These are phyloP conservation scores for Bidens hawaiensis DNA, from an alignment of 140 eudicot genomes.

Conservation along the genomic window DNA sequence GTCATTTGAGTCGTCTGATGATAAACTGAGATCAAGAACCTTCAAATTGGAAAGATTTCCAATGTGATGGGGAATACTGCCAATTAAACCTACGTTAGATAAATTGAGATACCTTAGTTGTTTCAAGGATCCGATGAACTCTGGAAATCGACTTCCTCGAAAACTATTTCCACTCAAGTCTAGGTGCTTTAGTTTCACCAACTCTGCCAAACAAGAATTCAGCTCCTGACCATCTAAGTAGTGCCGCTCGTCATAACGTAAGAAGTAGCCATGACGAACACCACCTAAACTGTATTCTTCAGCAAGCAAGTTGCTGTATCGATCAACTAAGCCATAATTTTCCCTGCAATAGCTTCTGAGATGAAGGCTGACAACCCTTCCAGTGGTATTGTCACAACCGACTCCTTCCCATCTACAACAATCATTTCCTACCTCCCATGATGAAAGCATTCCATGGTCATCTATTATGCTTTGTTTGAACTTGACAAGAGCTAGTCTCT, in stretches of 20 bases:
- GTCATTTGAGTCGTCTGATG: background rate
- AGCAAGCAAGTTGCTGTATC: background rate
- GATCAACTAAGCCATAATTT: background rate
- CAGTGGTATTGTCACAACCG: background rate
- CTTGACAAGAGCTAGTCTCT: conserved; percentile 5
- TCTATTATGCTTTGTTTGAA: background rate
- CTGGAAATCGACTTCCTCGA: too few species aligned
- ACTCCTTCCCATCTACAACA: conserved; percentile 15
- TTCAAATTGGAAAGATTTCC: too few species aligned
- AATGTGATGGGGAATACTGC: too few species aligned
- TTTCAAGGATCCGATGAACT: too few species aligned
- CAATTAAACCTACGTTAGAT: too few species aligned
- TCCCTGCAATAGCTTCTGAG: background rate
- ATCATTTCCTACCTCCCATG: conserved; percentile 1
- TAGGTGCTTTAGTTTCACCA: background rate
- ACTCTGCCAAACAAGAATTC: background rate
- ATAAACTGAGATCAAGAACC: background rate
- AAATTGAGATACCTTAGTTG: too few species aligned
- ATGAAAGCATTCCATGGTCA: background rate
- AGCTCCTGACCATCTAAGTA: background rate
- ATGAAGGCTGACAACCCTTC: conserved; percentile 8
- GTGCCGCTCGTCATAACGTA: too few species aligned
- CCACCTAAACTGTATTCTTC: background rate
- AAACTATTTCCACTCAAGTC: too few species aligned
- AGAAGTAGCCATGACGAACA: too few species aligned